phyloP scores from a whole-genome alignment of 306 rosid genomes.

The Prunus armeniaca region DNA sequence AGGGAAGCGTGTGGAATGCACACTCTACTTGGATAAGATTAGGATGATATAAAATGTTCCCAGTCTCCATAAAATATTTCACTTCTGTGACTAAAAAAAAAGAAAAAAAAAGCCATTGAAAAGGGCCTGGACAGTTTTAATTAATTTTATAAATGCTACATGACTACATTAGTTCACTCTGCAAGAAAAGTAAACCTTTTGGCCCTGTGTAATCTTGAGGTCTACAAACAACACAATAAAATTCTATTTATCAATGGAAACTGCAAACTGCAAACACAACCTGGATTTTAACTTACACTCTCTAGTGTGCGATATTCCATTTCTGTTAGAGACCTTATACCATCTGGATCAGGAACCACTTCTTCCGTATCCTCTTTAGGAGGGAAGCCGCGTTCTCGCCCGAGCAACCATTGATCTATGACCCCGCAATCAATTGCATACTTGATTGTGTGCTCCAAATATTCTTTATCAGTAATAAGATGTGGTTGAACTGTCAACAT shows the following conservation, averaged over 20 bases:
- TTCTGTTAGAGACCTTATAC: constrained; percentile 69
- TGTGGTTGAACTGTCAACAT: constrained; percentile 78
- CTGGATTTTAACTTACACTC: constrained; percentile 34
- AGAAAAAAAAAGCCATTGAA: not conserved
- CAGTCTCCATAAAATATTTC: constrained; percentile 1
- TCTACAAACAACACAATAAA: not conserved
- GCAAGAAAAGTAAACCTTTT: no score
- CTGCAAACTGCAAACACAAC: not conserved
- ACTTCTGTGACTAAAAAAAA: not conserved
- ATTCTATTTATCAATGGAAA: constrained; percentile 14
- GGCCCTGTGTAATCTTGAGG: no score
- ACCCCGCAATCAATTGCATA: constrained; percentile 87
- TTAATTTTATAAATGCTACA: constrained; percentile 11
- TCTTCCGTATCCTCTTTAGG: constrained; percentile 60
- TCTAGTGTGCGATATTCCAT: constrained; percentile 60
- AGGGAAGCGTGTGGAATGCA: not conserved
- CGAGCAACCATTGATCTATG: constrained; percentile 81
- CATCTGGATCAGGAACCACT: constrained; percentile 56
- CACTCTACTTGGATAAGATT: not conserved
- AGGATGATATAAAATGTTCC: constrained; percentile 8
- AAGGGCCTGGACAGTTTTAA: not conserved
- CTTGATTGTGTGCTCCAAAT: constrained; percentile 63
- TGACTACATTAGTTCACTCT: not conserved
- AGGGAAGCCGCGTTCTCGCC: constrained; percentile 66
- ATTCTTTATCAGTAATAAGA: constrained; percentile 65